A percentile compares a stretch with the other conserved stretches of the same genome.
These are phyloP conservation scores for Polymyxa betae DNA, from an alignment of 208 protist species.

Conservation along the genomic window DNA sequence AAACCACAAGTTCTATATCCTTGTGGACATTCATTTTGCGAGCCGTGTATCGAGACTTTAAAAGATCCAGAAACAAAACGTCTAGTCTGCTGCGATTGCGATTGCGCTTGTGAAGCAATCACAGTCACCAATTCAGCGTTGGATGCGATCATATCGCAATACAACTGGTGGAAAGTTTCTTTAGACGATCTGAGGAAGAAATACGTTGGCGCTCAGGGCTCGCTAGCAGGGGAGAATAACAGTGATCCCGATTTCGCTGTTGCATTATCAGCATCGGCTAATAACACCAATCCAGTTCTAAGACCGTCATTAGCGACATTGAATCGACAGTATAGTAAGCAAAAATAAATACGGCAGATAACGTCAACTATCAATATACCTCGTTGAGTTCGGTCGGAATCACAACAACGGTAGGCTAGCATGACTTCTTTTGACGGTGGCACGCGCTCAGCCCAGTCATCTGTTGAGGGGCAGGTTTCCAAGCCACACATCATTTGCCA, in stretches of 20 bases:
- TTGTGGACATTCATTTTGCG: constrained; percentile 28
- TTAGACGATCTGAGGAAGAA: constrained; percentile 11
- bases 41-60: background rate
- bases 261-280: background rate
- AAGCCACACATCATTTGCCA: background rate
- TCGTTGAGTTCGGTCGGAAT: too few species aligned
- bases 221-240: background rate
- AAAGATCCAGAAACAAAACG: background rate
- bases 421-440: background rate
- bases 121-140: background rate
- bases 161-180: constrained; percentile 47
- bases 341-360: too few species aligned
- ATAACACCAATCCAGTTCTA: constrained; percentile 11
- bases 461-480: too few species aligned
- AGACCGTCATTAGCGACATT: constrained; percentile 4
- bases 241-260: background rate
- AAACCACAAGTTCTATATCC: constrained; percentile 45
- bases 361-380: too few species aligned
- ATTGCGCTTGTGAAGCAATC: background rate
- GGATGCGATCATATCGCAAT: constrained; percentile 25
- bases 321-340: background rate
- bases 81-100: constrained; percentile 22
- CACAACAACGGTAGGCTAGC: background rate
- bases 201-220: background rate
- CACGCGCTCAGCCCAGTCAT: too few species aligned